Evolutionary conservation across 2,329 filamentous ascomycete genomes (phyloP).

Genomic region (Pseudogymnoascus sp.): DNA sequence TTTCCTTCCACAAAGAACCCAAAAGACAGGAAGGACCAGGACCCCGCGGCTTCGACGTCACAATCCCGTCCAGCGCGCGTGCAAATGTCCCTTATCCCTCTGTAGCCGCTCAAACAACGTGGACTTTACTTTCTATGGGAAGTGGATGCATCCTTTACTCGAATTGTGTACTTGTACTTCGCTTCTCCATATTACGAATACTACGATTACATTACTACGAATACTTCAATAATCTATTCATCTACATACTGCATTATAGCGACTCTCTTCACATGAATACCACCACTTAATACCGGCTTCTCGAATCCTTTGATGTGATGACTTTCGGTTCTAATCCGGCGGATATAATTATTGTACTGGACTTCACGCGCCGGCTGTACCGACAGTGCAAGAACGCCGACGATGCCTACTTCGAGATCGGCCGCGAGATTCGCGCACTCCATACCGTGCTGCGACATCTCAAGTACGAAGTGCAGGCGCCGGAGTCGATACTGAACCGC

Average conservation of each 20-base stretch:
- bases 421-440: conserved; percentile 42
- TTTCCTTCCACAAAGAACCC: neutral
- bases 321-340: conserved; percentile 25
- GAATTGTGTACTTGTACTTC: neutral
- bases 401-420: conserved; percentile 37
- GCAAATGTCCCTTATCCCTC: neutral
- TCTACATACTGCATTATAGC: neutral
- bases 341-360: conserved; percentile 46
- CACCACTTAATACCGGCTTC: neutral
- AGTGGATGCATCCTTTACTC: conserved; percentile 2
- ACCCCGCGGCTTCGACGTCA: conserved; percentile 5
- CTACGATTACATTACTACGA: neutral
- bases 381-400: conserved; percentile 42
- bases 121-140: conserved; percentile 7
- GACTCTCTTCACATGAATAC: conserved; percentile 4
- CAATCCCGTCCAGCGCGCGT: neutral
- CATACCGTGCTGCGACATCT: conserved; percentile 49
- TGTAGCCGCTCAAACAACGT: conserved; percentile 5
- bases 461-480: conserved; percentile 47
- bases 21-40: neutral
- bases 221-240: neutral
- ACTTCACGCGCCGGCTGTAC: conserved; percentile 46
- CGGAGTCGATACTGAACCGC: conserved; percentile 45
- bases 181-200: neutral
- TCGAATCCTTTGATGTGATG: conserved; percentile 17